Evolutionary conservation across 805 yeast genomes (phyloP).

Genomic region (Cephaloascus albidus): DNA sequence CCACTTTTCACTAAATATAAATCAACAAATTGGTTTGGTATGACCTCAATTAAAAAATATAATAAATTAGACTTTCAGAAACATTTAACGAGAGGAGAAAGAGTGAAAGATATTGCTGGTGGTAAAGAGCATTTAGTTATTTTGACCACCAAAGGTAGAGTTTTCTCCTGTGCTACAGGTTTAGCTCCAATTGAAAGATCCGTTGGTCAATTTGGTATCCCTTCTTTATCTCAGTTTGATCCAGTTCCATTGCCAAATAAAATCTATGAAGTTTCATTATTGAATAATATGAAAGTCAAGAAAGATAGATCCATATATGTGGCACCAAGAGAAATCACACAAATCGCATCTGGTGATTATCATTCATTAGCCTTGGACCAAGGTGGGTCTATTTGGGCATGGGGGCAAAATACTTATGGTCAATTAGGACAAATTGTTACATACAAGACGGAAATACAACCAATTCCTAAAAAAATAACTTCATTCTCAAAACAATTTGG

Average conservation of each 20-base stretch:
- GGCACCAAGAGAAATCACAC: slow-evolving; percentile 34
- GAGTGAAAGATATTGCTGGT: slow-evolving; percentile 35
- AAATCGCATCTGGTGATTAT: slow-evolving; percentile 64
- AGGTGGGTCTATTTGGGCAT: slow-evolving; percentile 66
- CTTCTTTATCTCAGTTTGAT: slow-evolving; percentile 58
- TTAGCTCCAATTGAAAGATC: slow-evolving; percentile 28
- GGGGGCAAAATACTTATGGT: slow-evolving; percentile 83
- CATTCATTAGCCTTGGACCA: slow-evolving; percentile 68
- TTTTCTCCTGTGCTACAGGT: slow-evolving; percentile 58
- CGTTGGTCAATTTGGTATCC: slow-evolving; percentile 80
- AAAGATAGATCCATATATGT: slow-evolving; percentile 4
- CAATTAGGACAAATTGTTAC: slow-evolving; percentile 68
- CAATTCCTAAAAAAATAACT: slow-evolving; percentile 56
- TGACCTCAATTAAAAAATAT: not conserved
- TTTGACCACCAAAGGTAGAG: slow-evolving; percentile 48
- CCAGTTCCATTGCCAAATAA: slow-evolving; percentile 37
- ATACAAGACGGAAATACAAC: slow-evolving; percentile 55
- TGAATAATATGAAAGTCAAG: slow-evolving; percentile 33
- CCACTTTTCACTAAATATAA: not conserved
- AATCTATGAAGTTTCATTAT: slow-evolving; percentile 45
- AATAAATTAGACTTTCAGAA: slow-evolving; percentile 4
- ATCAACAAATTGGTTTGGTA: not conserved
- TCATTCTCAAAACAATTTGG: slow-evolving; percentile 29
- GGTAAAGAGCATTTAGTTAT: slow-evolving; percentile 70
- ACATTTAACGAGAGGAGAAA: slow-evolving; percentile 14